Base-by-base conservation (phyloP, 2,329 filamentous ascomycete genomes). In the Aspergillus tanneri region DNA sequence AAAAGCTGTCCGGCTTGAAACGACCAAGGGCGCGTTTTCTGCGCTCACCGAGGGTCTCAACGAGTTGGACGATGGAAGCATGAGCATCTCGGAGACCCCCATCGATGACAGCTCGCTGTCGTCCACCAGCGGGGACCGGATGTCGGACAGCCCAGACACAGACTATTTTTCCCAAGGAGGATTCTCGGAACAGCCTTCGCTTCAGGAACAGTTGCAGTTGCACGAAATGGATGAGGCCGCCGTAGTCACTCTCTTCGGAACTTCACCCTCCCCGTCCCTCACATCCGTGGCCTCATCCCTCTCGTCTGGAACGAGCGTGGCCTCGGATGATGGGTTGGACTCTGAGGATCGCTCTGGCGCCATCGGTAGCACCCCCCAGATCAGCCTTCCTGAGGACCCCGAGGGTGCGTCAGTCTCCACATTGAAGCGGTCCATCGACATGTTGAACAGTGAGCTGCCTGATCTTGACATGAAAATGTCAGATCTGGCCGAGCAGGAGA, bases 1-100 rank as follows among this genome's bases (percentile, higher is more conserved):
- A 52, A 69, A 63, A 55, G 58, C 59, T 28, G 59, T 24, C 46
- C 54, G 61, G 56, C 47, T 51, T 43, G 54, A 60, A 43, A 53
- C 58, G 39, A 44, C 61, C 28, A 53, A 54, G 59, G 66, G 64
- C 62, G 43, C 59, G 53, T 55, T 53, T 52, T 69, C 66, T 58
- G 55, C 67, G 53, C 46, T 63, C 59, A 47, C 76, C n/a, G 69
- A 71, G 53, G 74, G 77, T 53, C 77, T 80, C 55, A 63, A 53
- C 47, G 58, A 57, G 43, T 52, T 65, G 52, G 58, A 65, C 16
- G 61, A 67, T 38, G 57, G 58, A 19, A 49, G 39, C 24, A 62
- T 60, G 59, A 59, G 53, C 47, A 62, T 62, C 23, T 56, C 58
- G 11, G 63, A 62, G 16, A 62, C 66, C 2, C 57, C 65, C 9